A percentile compares a stretch with the other conserved stretches of the same genome.
These are phyloP conservation scores for Carex sylvatica DNA, from an alignment of 202 grass and related monocot genomes.

Conservation along the genomic window DNA sequence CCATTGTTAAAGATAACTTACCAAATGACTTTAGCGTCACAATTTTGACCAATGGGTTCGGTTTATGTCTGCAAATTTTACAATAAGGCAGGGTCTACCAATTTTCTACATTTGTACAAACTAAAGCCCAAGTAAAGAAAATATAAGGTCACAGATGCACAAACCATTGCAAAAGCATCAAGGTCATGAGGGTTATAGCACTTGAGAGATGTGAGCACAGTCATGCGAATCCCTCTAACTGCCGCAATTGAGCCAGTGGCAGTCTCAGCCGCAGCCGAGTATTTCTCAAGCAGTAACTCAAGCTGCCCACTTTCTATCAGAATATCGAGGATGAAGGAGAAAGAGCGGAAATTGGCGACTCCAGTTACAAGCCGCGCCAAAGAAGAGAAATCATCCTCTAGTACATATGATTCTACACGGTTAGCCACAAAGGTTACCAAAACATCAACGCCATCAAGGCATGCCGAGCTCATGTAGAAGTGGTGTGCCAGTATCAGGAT, in stretches of 20 bases:
- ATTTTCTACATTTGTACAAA: constrained; percentile 9
- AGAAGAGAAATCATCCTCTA: constrained; percentile 86
- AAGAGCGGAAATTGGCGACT: constrained; percentile 93
- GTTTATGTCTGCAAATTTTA: background rate
- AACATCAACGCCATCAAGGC: constrained; percentile 92
- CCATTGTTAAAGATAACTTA: background rate
- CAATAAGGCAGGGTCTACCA: background rate
- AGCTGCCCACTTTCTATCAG: constrained; percentile 90
- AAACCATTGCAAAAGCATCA: constrained; percentile 74
- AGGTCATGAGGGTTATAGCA: constrained; percentile 69
- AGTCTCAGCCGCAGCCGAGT: constrained; percentile 75
- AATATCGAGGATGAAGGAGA: constrained; percentile 96
- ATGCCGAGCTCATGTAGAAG: constrained; percentile 90
- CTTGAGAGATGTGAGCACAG: constrained; percentile 89
- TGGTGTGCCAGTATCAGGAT: constrained; percentile 92
- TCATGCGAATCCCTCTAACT: constrained; percentile 86
- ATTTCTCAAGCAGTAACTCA: constrained; percentile 84
- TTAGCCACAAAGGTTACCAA: constrained; percentile 93
- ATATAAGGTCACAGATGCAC: constrained; percentile 20
- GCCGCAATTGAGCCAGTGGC: constrained; percentile 65
- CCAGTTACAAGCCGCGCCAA: constrained; percentile 91
- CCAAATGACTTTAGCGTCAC: background rate
- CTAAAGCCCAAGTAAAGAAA: background rate
- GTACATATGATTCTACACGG: constrained; percentile 88
- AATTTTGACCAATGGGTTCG: background rate